Conservation (phyloP, 345 rosid genomes). For the Rubroshorea leprosula region DNA sequence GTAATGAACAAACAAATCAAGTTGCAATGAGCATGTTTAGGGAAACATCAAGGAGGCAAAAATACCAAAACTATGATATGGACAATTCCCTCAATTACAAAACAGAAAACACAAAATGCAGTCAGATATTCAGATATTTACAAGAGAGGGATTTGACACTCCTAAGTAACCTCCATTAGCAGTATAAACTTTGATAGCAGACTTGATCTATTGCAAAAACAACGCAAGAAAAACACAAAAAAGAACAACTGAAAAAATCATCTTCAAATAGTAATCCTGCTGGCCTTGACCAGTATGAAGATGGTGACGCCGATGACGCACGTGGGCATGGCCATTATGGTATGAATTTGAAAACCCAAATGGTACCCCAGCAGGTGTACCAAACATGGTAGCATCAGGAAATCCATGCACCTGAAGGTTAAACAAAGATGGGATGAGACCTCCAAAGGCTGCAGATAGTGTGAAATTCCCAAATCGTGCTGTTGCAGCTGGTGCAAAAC, state of each 20-base stretch:
- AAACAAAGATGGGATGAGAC: constrained; percentile 74
- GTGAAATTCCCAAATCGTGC: constrained; percentile 85
- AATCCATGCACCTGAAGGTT: constrained; percentile 84
- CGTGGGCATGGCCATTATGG: constrained; percentile 69
- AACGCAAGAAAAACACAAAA: constrained; percentile 54
- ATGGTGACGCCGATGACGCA: constrained; percentile 30
- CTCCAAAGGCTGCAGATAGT: constrained; percentile 77
- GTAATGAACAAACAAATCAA: too few species aligned
- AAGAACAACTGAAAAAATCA: constrained; percentile 46
- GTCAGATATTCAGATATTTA: constrained; percentile 31
- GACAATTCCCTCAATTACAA: constrained; percentile 20
- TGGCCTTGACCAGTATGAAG: constrained; percentile 59
- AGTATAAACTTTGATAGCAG: constrained; percentile 10
- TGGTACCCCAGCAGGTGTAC: constrained; percentile 66
- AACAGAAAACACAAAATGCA: neutral
- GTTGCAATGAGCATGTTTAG: too few species aligned
- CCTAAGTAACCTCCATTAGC: constrained; percentile 12
- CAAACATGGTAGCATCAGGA: constrained; percentile 75
- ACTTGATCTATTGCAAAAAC: constrained; percentile 42
- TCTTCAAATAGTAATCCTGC: constrained; percentile 68
- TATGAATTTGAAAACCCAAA: constrained; percentile 61
- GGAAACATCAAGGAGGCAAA: constrained; percentile 14
- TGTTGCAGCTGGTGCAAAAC: constrained; percentile 67
- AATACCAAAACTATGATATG: constrained; percentile 13
- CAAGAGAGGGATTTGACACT: constrained; percentile 16